Evolutionary conservation across 495 filamentous ascomycete genomes (phyloP).

Genomic region (Lichenothelia convexa): DNA sequence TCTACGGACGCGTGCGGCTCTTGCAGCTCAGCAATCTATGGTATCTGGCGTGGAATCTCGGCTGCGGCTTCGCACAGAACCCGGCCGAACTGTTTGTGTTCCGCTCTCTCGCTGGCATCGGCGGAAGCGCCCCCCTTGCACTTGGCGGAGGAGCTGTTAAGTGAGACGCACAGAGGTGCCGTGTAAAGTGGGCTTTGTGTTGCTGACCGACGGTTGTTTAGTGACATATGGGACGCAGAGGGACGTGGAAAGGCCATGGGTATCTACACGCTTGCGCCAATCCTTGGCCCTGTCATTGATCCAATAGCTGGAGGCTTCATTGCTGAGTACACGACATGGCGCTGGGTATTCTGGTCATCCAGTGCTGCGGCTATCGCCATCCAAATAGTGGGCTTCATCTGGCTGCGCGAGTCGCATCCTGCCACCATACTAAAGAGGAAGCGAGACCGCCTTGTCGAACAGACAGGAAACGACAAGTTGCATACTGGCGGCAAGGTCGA

Average conservation of each 20-base stretch:
- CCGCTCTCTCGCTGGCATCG: slow-evolving; percentile 37
- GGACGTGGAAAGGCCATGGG: slow-evolving; percentile 45
- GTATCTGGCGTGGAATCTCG: slow-evolving; percentile 39
- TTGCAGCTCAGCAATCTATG: slow-evolving; percentile 33
- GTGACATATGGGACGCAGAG: slow-evolving; percentile 44
- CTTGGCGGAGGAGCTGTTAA: slow-evolving; percentile 20
- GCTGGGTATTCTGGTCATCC: slow-evolving; percentile 42
- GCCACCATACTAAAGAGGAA: slow-evolving; percentile 35
- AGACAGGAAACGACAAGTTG: slow-evolving; percentile 40
- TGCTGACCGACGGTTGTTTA: slow-evolving; percentile 41
- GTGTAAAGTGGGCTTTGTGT: background rate
- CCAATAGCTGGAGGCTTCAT: too few species aligned
- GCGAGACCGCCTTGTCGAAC: slow-evolving; percentile 20
- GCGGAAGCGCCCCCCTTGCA: slow-evolving; percentile 32
- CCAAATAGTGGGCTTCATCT: slow-evolving; percentile 43
- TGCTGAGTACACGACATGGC: too few species aligned
- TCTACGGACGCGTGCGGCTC: slow-evolving; percentile 41
- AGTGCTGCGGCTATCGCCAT: slow-evolving; percentile 43
- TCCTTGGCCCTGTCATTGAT: slow-evolving; percentile 41
- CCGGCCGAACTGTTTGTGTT: slow-evolving; percentile 35
- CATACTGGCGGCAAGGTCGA: slow-evolving; percentile 42
- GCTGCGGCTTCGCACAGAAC: slow-evolving; percentile 36
- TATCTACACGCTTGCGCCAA: slow-evolving; percentile 45
- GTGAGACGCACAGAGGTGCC: slow-evolving; percentile 6
- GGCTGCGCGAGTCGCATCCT: slow-evolving; percentile 48